A percentile compares a stretch with the other conserved stretches of the same genome.
Conservation (phyloP, 805 yeast genomes). For the Saccharomycopsis selenospora region DNA sequence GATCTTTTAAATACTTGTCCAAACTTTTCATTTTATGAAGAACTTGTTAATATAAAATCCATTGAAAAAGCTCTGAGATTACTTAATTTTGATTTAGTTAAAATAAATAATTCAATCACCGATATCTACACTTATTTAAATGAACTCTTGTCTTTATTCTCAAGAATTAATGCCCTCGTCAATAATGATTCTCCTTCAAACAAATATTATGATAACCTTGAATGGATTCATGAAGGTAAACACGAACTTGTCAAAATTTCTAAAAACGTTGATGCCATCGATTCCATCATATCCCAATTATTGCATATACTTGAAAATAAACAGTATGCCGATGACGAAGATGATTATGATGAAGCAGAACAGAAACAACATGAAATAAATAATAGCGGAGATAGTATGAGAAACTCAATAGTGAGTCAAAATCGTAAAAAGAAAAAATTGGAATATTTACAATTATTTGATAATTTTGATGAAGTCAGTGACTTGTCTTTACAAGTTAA, state of each 20-base stretch:
- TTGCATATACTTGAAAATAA: slow-evolving; percentile 23
- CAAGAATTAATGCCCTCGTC: slow-evolving; percentile 16
- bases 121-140: slow-evolving; percentile 27
- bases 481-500: slow-evolving; percentile 27
- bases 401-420: neutral
- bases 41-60: slow-evolving; percentile 18
- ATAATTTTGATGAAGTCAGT: slow-evolving; percentile 25
- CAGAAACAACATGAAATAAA: too few species aligned
- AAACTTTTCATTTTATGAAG: slow-evolving; percentile 20
- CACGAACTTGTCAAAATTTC: slow-evolving; percentile 24
- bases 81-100: slow-evolving; percentile 17
- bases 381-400: neutral
- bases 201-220: slow-evolving; percentile 20
- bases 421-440: slow-evolving; percentile 12
- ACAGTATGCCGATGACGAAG: neutral
- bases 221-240: slow-evolving; percentile 27
- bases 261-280: slow-evolving; percentile 24
- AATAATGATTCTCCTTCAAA: slow-evolving; percentile 18
- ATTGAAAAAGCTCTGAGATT: slow-evolving; percentile 19
- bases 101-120: slow-evolving; percentile 27
- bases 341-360: neutral
- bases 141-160: slow-evolving; percentile 15
- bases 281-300: slow-evolving; percentile 23
- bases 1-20: slow-evolving; percentile 21
- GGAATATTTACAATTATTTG: slow-evolving; percentile 21